phyloP scores from a whole-genome alignment of 2,329 filamentous ascomycete genomes.

The Diaporthe citriasiana region DNA sequence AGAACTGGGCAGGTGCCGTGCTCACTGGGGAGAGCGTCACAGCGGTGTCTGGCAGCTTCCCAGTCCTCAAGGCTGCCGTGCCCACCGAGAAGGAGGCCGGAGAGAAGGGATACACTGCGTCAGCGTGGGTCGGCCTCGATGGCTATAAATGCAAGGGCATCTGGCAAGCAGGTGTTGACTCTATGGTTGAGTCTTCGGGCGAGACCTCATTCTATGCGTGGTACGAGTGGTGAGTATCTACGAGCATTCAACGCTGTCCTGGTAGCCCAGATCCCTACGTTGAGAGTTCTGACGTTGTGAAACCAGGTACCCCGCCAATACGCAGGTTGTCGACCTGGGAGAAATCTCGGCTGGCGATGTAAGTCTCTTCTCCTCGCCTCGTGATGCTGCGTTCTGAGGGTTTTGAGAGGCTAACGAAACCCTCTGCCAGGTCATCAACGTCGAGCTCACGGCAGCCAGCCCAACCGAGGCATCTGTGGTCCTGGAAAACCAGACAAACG shows the following conservation, averaged over 20 bases:
- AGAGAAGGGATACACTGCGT: slow-evolving; percentile 58
- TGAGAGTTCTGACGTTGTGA: background rate
- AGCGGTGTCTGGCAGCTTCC: slow-evolving; percentile 58
- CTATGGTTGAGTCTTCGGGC: slow-evolving; percentile 59
- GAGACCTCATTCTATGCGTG: slow-evolving; percentile 61
- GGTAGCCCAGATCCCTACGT: background rate
- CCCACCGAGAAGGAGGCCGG: slow-evolving; percentile 53
- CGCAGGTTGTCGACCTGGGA: slow-evolving; percentile 45
- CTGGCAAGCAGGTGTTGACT: slow-evolving; percentile 70
- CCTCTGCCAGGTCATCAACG: slow-evolving; percentile 37
- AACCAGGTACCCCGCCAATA: slow-evolving; percentile 65
- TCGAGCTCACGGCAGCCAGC: slow-evolving; percentile 41
- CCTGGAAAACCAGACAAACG: slow-evolving; percentile 38
- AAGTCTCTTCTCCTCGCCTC: background rate
- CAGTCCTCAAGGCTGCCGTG: slow-evolving; percentile 58
- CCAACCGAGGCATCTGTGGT: slow-evolving; percentile 35
- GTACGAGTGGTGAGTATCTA: slow-evolving; percentile 62
- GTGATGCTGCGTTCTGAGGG: background rate
- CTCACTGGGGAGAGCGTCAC: slow-evolving; percentile 63
- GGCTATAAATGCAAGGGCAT: slow-evolving; percentile 60
- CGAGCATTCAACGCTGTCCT: background rate
- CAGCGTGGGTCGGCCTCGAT: slow-evolving; percentile 73
- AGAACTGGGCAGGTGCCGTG: slow-evolving; percentile 72
- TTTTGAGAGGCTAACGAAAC: background rate
- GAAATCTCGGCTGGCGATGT: slow-evolving; percentile 40